Evolutionary conservation across 106 monocot genomes (phyloP).

Genomic region (Gastrodia elata): DNA sequence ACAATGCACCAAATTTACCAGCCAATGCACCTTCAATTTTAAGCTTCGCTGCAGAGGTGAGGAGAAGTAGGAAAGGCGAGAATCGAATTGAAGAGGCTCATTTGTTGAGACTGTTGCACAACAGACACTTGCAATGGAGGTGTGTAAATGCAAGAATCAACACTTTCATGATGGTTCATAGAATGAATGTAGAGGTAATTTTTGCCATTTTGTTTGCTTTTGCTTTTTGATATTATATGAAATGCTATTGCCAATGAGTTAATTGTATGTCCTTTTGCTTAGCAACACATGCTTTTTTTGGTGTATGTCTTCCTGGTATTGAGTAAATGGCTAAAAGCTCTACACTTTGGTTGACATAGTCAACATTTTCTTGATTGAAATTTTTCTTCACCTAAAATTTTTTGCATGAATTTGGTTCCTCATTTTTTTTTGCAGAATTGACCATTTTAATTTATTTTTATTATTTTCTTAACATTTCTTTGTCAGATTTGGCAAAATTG

Average conservation of each 20-base stretch:
- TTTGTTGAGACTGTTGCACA: conserved; percentile 59
- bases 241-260: background rate
- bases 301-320: background rate
- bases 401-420: background rate
- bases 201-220: background rate
- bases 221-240: background rate
- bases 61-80: conserved; percentile 91
- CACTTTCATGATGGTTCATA: conserved; percentile 38
- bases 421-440: background rate
- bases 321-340: background rate
- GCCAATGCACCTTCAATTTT: conserved; percentile 83
- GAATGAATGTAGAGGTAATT: conserved; percentile 54
- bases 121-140: conserved; percentile 78
- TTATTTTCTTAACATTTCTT: background rate
- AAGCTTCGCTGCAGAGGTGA: conserved; percentile 80
- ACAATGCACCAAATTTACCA: conserved; percentile 45
- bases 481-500: background rate
- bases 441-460: background rate
- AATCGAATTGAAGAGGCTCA: conserved; percentile 86
- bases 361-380: background rate
- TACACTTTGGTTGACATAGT: background rate
- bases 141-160: conserved; percentile 60
- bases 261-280: background rate
- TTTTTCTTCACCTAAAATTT: background rate
- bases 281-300: background rate